These are phyloP conservation scores for Hymenoscyphus occultus DNA, from an alignment of 2,329 filamentous ascomycete species.

Conservation along the genomic window DNA sequence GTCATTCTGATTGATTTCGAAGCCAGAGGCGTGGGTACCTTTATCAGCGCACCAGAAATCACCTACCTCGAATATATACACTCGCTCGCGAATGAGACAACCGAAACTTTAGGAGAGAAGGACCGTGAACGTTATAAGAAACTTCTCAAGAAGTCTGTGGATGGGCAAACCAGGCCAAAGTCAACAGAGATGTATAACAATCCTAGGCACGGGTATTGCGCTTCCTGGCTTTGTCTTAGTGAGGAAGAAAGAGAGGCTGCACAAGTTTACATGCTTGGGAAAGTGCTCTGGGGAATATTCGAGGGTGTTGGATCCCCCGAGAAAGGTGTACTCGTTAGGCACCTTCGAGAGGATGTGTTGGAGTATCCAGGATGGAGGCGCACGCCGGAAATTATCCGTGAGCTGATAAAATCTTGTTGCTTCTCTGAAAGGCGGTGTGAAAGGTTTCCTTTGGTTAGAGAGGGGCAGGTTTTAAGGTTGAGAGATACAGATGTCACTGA, in stretches of 20 bases:
- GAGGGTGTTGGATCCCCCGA: not conserved
- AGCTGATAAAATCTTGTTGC: too few relatives aligned
- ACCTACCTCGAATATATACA: not conserved
- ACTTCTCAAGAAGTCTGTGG: not conserved
- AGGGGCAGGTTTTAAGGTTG: too few relatives aligned
- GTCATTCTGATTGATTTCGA: not conserved
- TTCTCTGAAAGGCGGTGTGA: too few relatives aligned
- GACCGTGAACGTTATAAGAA: not conserved
- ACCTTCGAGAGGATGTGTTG: too few relatives aligned
- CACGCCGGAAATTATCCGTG: too few relatives aligned
- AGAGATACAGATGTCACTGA: too few relatives aligned
- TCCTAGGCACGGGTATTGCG: not conserved
- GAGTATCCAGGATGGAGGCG: too few relatives aligned
- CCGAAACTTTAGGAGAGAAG: not conserved
- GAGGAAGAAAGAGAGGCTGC: slow-evolving; percentile 53
- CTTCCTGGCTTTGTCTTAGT: slow-evolving; percentile 54
- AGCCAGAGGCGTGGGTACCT: not conserved
- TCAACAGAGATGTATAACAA: not conserved
- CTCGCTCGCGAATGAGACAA: not conserved
- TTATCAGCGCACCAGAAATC: not conserved
- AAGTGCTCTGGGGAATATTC: slow-evolving; percentile 15
- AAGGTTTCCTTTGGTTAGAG: too few relatives aligned
- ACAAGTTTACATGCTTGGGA: slow-evolving; percentile 17
- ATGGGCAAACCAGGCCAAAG: not conserved
- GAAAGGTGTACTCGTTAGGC: too few relatives aligned